Percentiles rank a stretch among this genome's conserved stretches.
Conservation (phyloP, 306 rosid genomes). For the Castanea sativa region DNA sequence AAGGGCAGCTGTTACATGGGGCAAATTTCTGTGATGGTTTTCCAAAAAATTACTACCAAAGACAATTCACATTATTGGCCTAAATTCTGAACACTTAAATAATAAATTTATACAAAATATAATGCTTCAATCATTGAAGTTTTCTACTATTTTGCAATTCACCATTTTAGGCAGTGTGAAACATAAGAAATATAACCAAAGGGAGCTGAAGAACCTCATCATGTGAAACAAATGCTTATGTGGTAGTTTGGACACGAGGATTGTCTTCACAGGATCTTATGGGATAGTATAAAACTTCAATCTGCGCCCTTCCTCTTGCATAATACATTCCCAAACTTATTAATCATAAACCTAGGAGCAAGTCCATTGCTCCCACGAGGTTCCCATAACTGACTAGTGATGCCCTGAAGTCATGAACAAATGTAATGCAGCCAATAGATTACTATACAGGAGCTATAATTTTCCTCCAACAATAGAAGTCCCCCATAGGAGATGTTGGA, state of each 20-base stretch:
- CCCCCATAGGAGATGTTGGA: neutral
- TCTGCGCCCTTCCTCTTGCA: neutral
- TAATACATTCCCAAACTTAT: neutral
- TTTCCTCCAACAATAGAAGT: neutral
- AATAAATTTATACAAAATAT: neutral
- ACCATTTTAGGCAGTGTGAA: neutral
- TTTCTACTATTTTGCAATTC: neutral
- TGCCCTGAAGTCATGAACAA: neutral
- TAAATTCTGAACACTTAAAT: neutral
- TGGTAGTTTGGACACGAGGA: neutral
- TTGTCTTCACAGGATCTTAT: neutral
- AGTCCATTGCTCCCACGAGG: neutral
- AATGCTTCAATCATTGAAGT: neutral
- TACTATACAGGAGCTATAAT: conserved; percentile 1
- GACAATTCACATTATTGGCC: neutral
- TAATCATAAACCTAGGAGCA: neutral
- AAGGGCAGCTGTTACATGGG: too few species aligned
- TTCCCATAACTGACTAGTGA: neutral
- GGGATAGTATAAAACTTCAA: neutral
- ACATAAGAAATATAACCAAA: neutral
- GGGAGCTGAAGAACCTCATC: neutral
- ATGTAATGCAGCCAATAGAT: conserved; percentile 9
- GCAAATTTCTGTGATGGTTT: too few species aligned
- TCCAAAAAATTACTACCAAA: too few species aligned
- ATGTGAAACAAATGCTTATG: neutral